These are phyloP conservation scores for Tolypocladium sp. DNA, from an alignment of 2,329 filamentous ascomycete genomes.

Conservation along the genomic window DNA sequence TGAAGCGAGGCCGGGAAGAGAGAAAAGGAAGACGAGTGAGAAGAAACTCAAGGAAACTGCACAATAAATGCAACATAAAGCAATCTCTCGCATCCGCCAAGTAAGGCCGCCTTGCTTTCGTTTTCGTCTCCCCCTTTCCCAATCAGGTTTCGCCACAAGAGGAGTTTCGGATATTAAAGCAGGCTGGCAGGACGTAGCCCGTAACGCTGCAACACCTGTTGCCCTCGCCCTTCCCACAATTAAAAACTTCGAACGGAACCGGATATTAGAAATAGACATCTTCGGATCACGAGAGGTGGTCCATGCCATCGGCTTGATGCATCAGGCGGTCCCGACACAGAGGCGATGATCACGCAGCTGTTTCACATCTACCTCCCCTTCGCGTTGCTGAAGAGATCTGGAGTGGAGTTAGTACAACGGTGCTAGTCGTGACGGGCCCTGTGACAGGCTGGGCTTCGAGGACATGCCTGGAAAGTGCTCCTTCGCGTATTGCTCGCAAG, in stretches of 20 bases:
- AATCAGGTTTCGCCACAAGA: background rate
- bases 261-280: background rate
- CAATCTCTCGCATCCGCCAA: background rate
- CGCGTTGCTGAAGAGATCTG: slow-evolving; percentile 28
- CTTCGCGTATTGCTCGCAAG: slow-evolving; percentile 77
- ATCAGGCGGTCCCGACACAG: slow-evolving; percentile 1
- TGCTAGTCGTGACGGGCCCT: slow-evolving; percentile 8
- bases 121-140: background rate
- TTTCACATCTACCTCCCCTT: slow-evolving; percentile 23
- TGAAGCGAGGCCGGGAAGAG: background rate
- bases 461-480: slow-evolving; percentile 67
- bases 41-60: background rate
- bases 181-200: background rate
- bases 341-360: slow-evolving; percentile 1
- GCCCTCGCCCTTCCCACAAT: background rate
- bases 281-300: background rate
- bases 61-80: background rate
- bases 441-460: slow-evolving; percentile 13
- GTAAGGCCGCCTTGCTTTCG: background rate
- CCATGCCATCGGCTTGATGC: background rate
- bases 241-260: background rate
- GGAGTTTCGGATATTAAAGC: background rate
- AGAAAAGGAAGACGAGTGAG: background rate
- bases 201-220: background rate
- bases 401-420: slow-evolving; percentile 18